Conservation (phyloP, 2,329 filamentous ascomycete species). For the Talaromyces sp. region DNA sequence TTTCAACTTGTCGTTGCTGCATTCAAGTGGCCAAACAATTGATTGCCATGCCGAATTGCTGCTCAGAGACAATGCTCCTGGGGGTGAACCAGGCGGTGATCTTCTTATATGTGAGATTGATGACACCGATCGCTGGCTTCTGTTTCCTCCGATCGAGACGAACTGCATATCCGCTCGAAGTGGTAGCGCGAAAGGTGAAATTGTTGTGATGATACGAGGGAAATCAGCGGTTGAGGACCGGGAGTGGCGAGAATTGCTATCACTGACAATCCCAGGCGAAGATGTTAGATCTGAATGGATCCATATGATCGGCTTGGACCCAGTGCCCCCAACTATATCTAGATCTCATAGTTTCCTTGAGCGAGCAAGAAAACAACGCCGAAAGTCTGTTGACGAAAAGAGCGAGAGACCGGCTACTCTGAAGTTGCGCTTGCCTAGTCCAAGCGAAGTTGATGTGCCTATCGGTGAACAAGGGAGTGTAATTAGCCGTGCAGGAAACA, state of each 20-base stretch:
- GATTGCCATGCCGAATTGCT: conserved; percentile 86
- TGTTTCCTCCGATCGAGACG: conserved; percentile 82
- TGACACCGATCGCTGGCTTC: conserved; percentile 67
- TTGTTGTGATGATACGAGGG: conserved; percentile 84
- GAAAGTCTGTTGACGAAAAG: conserved; percentile 17
- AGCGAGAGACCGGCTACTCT: conserved; percentile 23
- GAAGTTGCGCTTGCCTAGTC: conserved; percentile 34
- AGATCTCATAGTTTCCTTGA: conserved; percentile 49
- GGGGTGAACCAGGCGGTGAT: conserved; percentile 65
- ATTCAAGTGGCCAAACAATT: conserved; percentile 84
- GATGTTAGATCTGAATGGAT: conserved; percentile 82
- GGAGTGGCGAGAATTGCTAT: conserved; percentile 80
- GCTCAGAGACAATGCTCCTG: conserved; percentile 70
- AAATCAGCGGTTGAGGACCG: conserved; percentile 48
- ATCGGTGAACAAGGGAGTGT: conserved; percentile 52
- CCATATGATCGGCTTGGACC: conserved; percentile 66
- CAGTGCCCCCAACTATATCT: conserved; percentile 55
- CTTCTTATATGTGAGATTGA: conserved; percentile 91
- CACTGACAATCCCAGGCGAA: conserved; percentile 68
- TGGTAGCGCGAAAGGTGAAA: conserved; percentile 64
- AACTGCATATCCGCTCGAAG: conserved; percentile 70
- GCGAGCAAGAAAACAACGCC: conserved; percentile 31
- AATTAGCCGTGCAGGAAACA: conserved; percentile 41
- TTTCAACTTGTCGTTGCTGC: conserved; percentile 76
- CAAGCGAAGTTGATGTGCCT: conserved; percentile 54